These are phyloP conservation scores for Boletellus ananiceps DNA, from an alignment of 768 basidiomycete species.

Conservation along the genomic window DNA sequence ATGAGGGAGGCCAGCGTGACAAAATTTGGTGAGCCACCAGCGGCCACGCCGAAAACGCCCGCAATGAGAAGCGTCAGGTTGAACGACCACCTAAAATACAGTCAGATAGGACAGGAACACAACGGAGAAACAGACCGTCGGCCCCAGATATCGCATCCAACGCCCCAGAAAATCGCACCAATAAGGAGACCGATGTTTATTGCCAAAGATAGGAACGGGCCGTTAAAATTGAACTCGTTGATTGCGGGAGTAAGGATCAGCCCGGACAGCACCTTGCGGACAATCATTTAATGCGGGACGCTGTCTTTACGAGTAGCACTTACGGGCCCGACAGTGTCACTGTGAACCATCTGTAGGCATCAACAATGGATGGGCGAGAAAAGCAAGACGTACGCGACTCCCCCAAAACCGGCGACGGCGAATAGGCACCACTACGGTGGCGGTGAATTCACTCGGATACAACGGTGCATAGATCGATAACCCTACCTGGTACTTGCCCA, in stretches of 20 bases:
- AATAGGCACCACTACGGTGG: conserved; percentile 34
- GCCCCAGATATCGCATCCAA: conserved; percentile 51
- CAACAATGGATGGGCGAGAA: neutral
- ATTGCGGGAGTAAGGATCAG: conserved; percentile 47
- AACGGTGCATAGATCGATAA: too few species aligned
- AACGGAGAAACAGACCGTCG: conserved; percentile 32
- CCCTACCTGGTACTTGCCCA: conserved; percentile 54
- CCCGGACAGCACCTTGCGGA: conserved; percentile 35
- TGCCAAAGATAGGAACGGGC: conserved; percentile 48
- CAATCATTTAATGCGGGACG: neutral
- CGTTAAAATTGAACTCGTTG: conserved; percentile 45
- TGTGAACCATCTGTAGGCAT: conserved; percentile 1
- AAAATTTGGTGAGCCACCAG: conserved; percentile 46
- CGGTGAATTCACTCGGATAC: neutral
- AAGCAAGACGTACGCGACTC: conserved; percentile 34
- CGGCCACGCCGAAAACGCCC: conserved; percentile 48
- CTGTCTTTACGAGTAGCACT: conserved; percentile 3
- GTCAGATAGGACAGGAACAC: neutral
- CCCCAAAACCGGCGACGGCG: conserved; percentile 38
- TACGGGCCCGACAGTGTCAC: conserved; percentile 39
- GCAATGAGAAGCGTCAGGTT: conserved; percentile 53
- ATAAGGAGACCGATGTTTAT: conserved; percentile 50
- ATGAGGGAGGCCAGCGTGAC: conserved; percentile 44
- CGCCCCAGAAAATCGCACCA: conserved; percentile 46
- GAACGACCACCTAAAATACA: conserved; percentile 40